Conservation (phyloP, 164 flowering plant genomes). For the Tetrastigma voinierianum region DNA sequence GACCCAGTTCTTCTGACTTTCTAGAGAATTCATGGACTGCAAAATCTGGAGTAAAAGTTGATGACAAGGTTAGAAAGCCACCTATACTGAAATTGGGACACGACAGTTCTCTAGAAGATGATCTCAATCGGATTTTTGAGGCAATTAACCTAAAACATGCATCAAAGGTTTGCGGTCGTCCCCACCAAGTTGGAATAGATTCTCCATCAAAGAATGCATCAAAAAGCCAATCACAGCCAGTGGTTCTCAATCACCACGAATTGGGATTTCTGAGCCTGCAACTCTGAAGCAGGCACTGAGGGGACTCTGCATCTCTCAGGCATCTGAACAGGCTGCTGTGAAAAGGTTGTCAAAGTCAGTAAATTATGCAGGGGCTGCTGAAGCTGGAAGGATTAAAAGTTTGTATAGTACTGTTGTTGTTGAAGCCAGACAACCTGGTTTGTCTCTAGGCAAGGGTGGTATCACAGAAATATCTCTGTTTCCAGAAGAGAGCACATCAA, state of each 20-base stretch:
- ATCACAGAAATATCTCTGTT: constrained; percentile 29
- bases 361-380: constrained; percentile 38
- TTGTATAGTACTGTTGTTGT: constrained; percentile 34
- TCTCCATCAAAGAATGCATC: constrained; percentile 19
- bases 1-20: constrained; percentile 14
- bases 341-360: constrained; percentile 43
- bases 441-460: constrained; percentile 19
- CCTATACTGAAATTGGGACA: constrained; percentile 24
- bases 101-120: constrained; percentile 43
- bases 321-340: constrained; percentile 76
- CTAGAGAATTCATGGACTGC: constrained; percentile 9
- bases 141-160: constrained; percentile 40
- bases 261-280: constrained; percentile 51
- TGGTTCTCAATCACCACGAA: constrained; percentile 38
- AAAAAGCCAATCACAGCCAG: constrained; percentile 50
- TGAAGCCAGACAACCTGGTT: constrained; percentile 36
- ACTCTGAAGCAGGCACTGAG: constrained; percentile 65
- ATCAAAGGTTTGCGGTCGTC: constrained; percentile 26
- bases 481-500: constrained; percentile 31
- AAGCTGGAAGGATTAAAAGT: constrained; percentile 48
- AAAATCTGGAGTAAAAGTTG: constrained; percentile 14
- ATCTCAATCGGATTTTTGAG: constrained; percentile 59
- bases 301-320: constrained; percentile 64
- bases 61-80: constrained; percentile 25
- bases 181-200: constrained; percentile 21